phyloP scores from a whole-genome alignment of 371 early-diverging fungal species.

The Lichtheimia ramosa region DNA sequence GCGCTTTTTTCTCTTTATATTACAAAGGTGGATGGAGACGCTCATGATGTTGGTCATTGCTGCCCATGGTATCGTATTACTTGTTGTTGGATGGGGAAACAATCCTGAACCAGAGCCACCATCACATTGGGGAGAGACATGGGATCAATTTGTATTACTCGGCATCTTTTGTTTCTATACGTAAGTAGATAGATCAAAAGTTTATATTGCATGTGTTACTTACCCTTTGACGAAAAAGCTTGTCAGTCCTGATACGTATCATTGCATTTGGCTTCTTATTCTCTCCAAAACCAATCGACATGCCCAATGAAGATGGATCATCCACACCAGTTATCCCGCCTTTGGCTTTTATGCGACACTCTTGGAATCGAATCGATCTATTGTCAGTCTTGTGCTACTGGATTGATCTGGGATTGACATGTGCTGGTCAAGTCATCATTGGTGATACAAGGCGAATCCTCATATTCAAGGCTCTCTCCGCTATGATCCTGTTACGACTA shows the following conservation, averaged over 20 bases:
- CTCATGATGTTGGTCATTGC: slow-evolving; percentile 53
- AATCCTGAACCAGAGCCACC: slow-evolving; percentile 30
- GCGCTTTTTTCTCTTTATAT: no score
- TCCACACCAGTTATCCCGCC: slow-evolving; percentile 5
- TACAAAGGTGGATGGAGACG: slow-evolving; percentile 57
- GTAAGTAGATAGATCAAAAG: slow-evolving; percentile 28
- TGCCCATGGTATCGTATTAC: slow-evolving; percentile 45
- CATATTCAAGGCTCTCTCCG: slow-evolving; percentile 57
- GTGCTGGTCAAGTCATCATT: slow-evolving; percentile 32
- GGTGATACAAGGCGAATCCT: slow-evolving; percentile 43
- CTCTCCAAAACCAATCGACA: slow-evolving; percentile 25
- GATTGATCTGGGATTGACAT: slow-evolving; percentile 52
- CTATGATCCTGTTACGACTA: slow-evolving; percentile 57
- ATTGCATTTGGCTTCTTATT: slow-evolving; percentile 58
- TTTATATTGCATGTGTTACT: no score
- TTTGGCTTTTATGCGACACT: slow-evolving; percentile 61
- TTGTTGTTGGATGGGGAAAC: slow-evolving; percentile 46
- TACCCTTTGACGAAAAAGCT: no score
- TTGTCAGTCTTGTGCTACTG: slow-evolving; percentile 60
- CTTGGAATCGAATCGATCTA: slow-evolving; percentile 70
- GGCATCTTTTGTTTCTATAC: slow-evolving; percentile 59
- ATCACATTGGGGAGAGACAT: slow-evolving; percentile 48
- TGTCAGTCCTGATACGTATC: slow-evolving; percentile 32
- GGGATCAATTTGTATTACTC: slow-evolving; percentile 58
- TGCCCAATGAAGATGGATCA: not conserved